A percentile compares a stretch with the other conserved stretches of the same genome.
These are phyloP conservation scores for Chaetothyriales sp. DNA, from an alignment of 2,329 filamentous ascomycete genomes.

Conservation along the genomic window DNA sequence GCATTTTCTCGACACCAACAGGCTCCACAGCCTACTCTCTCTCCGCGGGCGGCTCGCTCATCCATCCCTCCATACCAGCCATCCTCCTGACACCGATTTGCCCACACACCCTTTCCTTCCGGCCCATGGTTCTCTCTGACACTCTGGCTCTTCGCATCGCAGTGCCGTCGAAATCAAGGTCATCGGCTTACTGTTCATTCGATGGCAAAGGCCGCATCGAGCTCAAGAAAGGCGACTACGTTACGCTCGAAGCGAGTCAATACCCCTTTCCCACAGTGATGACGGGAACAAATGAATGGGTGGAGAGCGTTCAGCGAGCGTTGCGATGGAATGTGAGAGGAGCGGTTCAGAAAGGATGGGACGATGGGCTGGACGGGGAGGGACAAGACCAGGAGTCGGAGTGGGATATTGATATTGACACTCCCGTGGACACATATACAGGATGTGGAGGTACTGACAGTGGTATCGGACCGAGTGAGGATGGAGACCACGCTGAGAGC, in stretches of 20 bases:
- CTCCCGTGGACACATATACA: constrained; percentile 13
- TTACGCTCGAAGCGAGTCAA: constrained; percentile 88
- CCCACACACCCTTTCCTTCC: constrained; percentile 90
- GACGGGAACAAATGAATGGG: constrained; percentile 83
- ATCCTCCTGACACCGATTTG: constrained; percentile 96
- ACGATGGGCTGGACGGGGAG: constrained; percentile 30
- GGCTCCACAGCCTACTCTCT: constrained; percentile 91
- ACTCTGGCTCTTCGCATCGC: constrained; percentile 82
- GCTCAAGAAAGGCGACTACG: constrained; percentile 81
- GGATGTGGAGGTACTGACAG: constrained; percentile 26
- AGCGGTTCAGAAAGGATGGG: constrained; percentile 79
- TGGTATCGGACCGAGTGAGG: constrained; percentile 49
- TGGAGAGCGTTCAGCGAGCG: constrained; percentile 83
- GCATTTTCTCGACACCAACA: constrained; percentile 94
- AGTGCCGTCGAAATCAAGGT: constrained; percentile 70
- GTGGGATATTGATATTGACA: constrained; percentile 92
- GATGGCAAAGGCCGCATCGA: constrained; percentile 94
- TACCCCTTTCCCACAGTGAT: constrained; percentile 97
- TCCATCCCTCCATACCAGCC: constrained; percentile 91
- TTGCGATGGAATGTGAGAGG: constrained; percentile 90
- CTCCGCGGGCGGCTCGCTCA: constrained; percentile 85
- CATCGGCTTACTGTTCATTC: constrained; percentile 92
- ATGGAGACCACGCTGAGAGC: constrained; percentile 30
- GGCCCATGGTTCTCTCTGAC: constrained; percentile 94
- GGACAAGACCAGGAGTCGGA: constrained; percentile 40